Base-by-base conservation (phyloP, 2,329 filamentous ascomycete species). In the Fusarium fujikuroi region DNA sequence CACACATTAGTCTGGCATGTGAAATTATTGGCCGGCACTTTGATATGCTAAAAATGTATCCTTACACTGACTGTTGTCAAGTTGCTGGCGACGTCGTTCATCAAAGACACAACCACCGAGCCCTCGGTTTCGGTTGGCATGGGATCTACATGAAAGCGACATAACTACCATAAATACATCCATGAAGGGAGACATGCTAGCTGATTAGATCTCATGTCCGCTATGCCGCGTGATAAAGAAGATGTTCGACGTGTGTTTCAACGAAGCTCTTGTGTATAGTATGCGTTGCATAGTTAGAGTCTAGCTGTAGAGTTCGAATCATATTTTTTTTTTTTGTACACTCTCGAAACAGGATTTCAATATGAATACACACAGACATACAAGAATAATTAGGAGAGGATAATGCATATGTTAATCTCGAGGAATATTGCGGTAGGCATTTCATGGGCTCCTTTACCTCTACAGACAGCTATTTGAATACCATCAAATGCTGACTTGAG, bases 261-360 rank as follows among this genome's bases (percentile, higher is more conserved):
- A 19, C n/a, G 16, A 34, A 15, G 47, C 30, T 52, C n/a, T 18
- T 49, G 16, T 12, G 8, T 15, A 34, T 7, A 14, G n/a, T 10
- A 23, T 15, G 16, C 1, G n/a, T 25, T 19, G 16, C 3, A 25
- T 15, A 25, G 16, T 11, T 1, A 23, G 3, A 50, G 16, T 36
- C n/a, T 10, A 6, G 0, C 8, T 34, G 16, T 23, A 14, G 12
- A 34, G 9, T 15, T 34, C 30, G 9, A 34, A 23, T 2, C 11
- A 7, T 10, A n/a, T 30, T 5, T 7, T 5, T 10, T n/a, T n/a
- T 5, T 7, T 5, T 10, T n/a, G 18, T 15, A 30, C 15, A n/a
- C 14, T 3, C 7, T 5, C 9, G 11, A 6, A 2, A n/a, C 12
- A n/a, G 3, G 14, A 16, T 4, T 30, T 19, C 11, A 6, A 32